Evolutionary conservation across 2,329 filamentous ascomycete genomes (phyloP).

Genomic region (Ophiostoma australiae): DNA sequence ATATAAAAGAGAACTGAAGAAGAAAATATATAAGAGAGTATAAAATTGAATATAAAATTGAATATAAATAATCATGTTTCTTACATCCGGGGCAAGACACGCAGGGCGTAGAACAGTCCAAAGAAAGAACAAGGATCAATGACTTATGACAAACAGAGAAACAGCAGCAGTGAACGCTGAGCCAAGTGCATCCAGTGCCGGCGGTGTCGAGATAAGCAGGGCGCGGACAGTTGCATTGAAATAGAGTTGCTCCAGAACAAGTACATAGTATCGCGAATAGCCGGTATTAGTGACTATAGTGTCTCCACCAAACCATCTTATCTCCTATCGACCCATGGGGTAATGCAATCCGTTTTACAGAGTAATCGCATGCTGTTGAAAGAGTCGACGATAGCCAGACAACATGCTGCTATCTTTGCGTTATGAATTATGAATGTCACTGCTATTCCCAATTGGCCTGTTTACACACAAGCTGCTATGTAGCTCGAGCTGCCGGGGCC

Average conservation of each 20-base stretch:
- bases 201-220: constrained; percentile 4
- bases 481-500: neutral
- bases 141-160: neutral
- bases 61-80: no score
- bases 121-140: neutral
- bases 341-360: neutral
- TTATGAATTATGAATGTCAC: neutral
- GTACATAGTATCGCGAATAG: neutral
- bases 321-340: neutral
- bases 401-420: neutral
- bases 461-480: neutral
- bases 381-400: neutral
- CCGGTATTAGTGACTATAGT: neutral
- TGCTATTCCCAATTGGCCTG: neutral
- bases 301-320: neutral
- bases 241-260: no score
- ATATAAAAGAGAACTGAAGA: no score
- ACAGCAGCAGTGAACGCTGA: neutral
- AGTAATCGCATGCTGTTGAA: no score
- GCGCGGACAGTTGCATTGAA: neutral
- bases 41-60: no score
- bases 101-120: neutral
- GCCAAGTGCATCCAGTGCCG: neutral
- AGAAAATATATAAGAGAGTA: no score
- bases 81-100: no score